Conservation (phyloP, 306 rosid genomes). For the Phaseolus lunatus region DNA sequence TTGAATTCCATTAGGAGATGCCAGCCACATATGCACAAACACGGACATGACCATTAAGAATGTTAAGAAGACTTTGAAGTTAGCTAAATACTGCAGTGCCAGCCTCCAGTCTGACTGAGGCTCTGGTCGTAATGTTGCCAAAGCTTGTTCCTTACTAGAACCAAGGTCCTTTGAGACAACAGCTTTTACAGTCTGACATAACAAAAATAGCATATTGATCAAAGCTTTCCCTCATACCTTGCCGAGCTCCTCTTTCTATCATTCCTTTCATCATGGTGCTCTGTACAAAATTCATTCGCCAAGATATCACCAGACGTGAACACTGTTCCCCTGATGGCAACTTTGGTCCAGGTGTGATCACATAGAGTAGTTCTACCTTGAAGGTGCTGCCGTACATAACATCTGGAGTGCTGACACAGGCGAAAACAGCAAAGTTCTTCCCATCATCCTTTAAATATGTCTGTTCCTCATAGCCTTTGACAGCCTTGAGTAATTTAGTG, state of each 20-base stretch:
- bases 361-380: slow-evolving; percentile 72
- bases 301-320: slow-evolving; percentile 81
- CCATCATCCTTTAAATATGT: slow-evolving; percentile 85
- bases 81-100: slow-evolving; percentile 77
- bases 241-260: slow-evolving; percentile 93
- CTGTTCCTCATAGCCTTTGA: slow-evolving; percentile 85
- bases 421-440: slow-evolving; percentile 68
- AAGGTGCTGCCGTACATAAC: slow-evolving; percentile 88
- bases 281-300: slow-evolving; percentile 89
- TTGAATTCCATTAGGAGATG: slow-evolving; percentile 63
- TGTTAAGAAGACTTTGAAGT: slow-evolving; percentile 65
- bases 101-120: slow-evolving; percentile 76
- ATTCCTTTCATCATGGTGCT: slow-evolving; percentile 98
- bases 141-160: slow-evolving; percentile 78
- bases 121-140: slow-evolving; percentile 82
- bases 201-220: slow-evolving; percentile 70
- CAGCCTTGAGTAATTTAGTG: slow-evolving; percentile 75
- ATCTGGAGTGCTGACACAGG: slow-evolving; percentile 84
- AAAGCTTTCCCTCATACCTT: slow-evolving; percentile 89
- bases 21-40: slow-evolving; percentile 77
- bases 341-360: slow-evolving; percentile 90
- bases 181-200: slow-evolving; percentile 73
- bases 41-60: slow-evolving; percentile 66
- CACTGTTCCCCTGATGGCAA: slow-evolving; percentile 77
- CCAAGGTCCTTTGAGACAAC: slow-evolving; percentile 85